Evolutionary conservation across 2,329 filamentous ascomycete genomes (phyloP).

Genomic region (Cladobotryum protrusum): DNA sequence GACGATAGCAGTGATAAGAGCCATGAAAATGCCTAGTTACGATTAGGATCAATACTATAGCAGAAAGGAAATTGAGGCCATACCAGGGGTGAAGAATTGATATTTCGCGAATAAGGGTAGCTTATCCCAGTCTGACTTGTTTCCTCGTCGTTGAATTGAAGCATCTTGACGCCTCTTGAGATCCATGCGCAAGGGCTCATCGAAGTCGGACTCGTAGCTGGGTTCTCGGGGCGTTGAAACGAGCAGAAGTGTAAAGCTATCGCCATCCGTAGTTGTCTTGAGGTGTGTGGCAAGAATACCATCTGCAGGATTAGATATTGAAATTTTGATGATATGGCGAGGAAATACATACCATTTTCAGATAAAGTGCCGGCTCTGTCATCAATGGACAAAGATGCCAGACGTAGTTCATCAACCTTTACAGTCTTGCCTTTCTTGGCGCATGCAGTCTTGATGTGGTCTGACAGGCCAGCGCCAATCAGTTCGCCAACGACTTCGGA

Average conservation of each 20-base stretch:
- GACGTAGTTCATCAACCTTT: conserved; percentile 33
- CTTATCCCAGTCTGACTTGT: conserved; percentile 34
- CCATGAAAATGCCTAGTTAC: conserved; percentile 77
- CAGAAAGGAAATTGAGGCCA: background rate
- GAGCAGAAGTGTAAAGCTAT: conserved; percentile 70
- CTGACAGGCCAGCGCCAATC: conserved; percentile 34
- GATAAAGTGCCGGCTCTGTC: conserved; percentile 39
- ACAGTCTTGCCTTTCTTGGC: conserved; percentile 30
- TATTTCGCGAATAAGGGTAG: conserved; percentile 80
- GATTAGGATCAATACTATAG: conserved; percentile 9
- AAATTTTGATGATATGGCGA: too few species aligned
- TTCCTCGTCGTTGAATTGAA: conserved; percentile 29
- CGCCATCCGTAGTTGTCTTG: conserved; percentile 29
- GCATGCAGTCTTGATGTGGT: conserved; percentile 44
- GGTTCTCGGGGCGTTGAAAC: conserved; percentile 54
- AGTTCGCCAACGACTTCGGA: conserved; percentile 52
- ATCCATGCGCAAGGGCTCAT: conserved; percentile 60
- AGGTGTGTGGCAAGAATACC: conserved; percentile 46
- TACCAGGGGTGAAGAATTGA: conserved; percentile 86
- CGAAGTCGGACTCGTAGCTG: conserved; percentile 61
- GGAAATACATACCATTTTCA: conserved; percentile 37
- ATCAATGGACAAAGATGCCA: conserved; percentile 34
- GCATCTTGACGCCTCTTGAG: conserved; percentile 55
- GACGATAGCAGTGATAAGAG: conserved; percentile 61
- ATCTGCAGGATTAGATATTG: conserved; percentile 30